These are phyloP conservation scores for Monosporascus sp. DNA, from an alignment of 2,329 filamentous ascomycete species.

Conservation along the genomic window DNA sequence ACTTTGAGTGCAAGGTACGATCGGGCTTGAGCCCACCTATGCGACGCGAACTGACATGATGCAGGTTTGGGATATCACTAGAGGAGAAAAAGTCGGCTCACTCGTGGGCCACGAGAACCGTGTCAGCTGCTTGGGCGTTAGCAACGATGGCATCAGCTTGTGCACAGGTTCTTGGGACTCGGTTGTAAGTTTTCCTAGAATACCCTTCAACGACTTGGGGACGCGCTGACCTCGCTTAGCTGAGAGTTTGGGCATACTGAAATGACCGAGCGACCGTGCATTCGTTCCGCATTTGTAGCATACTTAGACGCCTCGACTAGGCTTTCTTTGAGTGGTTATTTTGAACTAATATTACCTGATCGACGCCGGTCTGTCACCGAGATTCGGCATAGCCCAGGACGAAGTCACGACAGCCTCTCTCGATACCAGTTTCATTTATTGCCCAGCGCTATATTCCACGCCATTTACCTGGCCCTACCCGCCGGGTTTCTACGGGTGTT, in stretches of 20 bases:
- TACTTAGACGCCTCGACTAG: slow-evolving; percentile 5
- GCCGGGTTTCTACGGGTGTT: slow-evolving; percentile 5
- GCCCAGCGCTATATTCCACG: slow-evolving; percentile 23
- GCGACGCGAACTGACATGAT: slow-evolving; percentile 8
- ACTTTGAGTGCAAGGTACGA: slow-evolving; percentile 98
- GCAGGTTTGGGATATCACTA: slow-evolving; percentile 95
- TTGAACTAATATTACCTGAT: slow-evolving; percentile 34
- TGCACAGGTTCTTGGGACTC: slow-evolving; percentile 99
- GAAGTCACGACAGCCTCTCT: slow-evolving; percentile 41
- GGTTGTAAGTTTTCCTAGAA: slow-evolving; percentile 61
- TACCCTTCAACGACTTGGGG: slow-evolving; percentile 37
- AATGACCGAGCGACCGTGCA: slow-evolving; percentile 11
- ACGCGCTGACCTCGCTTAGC: slow-evolving; percentile 48
- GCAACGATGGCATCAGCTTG: slow-evolving; percentile 97
- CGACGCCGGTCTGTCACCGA: slow-evolving; percentile 35
- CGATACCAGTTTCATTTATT: slow-evolving; percentile 25
- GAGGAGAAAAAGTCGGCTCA: slow-evolving; percentile 94
- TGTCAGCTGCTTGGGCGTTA: slow-evolving; percentile 96
- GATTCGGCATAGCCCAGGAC: slow-evolving; percentile 37
- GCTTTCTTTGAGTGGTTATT: slow-evolving; percentile 19
- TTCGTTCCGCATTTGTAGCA: background rate
- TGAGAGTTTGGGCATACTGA: slow-evolving; percentile 85
- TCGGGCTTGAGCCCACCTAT: background rate
- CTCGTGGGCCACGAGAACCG: slow-evolving; percentile 97
- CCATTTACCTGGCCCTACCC: slow-evolving; percentile 16